phyloP scores from a whole-genome alignment of 225 moss, liverwort and hornwort genomes.

The Straminergon stramineum region DNA sequence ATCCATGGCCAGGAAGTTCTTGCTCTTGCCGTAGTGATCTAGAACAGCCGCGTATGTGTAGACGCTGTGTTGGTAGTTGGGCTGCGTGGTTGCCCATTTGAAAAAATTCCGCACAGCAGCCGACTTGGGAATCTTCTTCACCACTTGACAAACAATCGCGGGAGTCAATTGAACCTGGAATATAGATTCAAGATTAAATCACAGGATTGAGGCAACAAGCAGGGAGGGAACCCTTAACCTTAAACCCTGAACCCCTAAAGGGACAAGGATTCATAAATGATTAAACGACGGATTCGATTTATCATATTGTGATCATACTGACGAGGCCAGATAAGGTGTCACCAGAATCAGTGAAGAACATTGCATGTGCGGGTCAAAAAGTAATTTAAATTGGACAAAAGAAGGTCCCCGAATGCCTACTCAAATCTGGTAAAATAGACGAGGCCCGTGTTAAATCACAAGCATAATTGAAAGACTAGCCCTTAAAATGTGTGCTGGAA shows the following conservation, averaged over 20 bases:
- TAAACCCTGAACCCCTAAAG: not conserved
- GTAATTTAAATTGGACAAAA: not conserved
- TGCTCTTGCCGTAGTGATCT: conserved; percentile 43
- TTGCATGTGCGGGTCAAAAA: not conserved
- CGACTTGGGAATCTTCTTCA: conserved; percentile 28
- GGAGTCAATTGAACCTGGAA: conserved; percentile 31
- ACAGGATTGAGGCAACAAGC: not conserved
- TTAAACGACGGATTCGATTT: not conserved
- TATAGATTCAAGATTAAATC: not conserved
- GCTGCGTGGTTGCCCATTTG: conserved; percentile 55
- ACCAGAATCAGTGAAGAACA: not conserved
- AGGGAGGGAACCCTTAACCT: not conserved
- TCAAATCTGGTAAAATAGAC: not conserved
- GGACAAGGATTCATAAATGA: not conserved
- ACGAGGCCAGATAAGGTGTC: not conserved
- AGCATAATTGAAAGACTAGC: not conserved
- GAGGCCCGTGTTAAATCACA: not conserved
- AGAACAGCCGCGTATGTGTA: conserved; percentile 53
- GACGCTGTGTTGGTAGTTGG: conserved; percentile 19
- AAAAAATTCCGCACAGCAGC: conserved; percentile 51
- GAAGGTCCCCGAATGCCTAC: not conserved
- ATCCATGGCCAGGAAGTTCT: conserved; percentile 38
- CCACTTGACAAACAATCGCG: conserved; percentile 21
- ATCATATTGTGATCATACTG: not conserved
- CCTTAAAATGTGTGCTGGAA: not conserved